These are phyloP conservation scores for Ceratobasidium sp. DNA, from an alignment of 1,284 basidiomycete species.

Conservation along the genomic window DNA sequence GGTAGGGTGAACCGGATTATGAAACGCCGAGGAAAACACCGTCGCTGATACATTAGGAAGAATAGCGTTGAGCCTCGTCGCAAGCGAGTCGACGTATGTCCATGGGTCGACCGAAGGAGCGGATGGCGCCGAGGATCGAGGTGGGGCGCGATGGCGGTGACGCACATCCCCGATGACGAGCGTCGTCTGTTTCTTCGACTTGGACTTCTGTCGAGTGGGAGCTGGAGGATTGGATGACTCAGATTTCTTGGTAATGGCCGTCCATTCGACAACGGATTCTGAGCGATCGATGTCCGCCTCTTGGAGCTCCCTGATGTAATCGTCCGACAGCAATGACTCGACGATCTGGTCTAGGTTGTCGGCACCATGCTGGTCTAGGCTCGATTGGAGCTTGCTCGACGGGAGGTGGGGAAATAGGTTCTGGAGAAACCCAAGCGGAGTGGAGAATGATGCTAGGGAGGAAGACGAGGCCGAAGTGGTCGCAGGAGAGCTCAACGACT, in stretches of 20 bases:
- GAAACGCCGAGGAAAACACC: slow-evolving; percentile 39
- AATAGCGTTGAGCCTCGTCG: slow-evolving; percentile 34
- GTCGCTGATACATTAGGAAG: slow-evolving; percentile 27
- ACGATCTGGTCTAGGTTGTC: slow-evolving; percentile 37
- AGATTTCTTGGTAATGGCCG: not conserved
- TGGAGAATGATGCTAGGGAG: slow-evolving; percentile 37
- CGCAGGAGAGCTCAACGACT: slow-evolving; percentile 31
- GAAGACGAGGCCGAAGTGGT: slow-evolving; percentile 9
- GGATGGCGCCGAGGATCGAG: not conserved
- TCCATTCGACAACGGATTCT: slow-evolving; percentile 32
- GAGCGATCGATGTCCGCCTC: slow-evolving; percentile 9
- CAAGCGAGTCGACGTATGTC: slow-evolving; percentile 41
- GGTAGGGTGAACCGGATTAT: slow-evolving; percentile 34
- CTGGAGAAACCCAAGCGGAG: slow-evolving; percentile 39
- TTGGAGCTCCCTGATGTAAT: slow-evolving; percentile 38
- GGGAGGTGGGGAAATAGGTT: slow-evolving; percentile 34
- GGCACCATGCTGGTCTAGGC: slow-evolving; percentile 30
- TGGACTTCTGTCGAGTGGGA: not conserved
- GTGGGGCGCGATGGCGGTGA: slow-evolving; percentile 26
- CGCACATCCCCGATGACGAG: slow-evolving; percentile 40
- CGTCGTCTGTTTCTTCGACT: slow-evolving; percentile 31
- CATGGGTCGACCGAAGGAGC: slow-evolving; percentile 29
- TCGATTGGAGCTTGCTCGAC: slow-evolving; percentile 25
- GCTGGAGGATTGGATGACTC: not conserved
- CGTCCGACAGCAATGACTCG: slow-evolving; percentile 30